phyloP scores from a whole-genome alignment of 164 flowering plant genomes.

The Echeveria elegans region DNA sequence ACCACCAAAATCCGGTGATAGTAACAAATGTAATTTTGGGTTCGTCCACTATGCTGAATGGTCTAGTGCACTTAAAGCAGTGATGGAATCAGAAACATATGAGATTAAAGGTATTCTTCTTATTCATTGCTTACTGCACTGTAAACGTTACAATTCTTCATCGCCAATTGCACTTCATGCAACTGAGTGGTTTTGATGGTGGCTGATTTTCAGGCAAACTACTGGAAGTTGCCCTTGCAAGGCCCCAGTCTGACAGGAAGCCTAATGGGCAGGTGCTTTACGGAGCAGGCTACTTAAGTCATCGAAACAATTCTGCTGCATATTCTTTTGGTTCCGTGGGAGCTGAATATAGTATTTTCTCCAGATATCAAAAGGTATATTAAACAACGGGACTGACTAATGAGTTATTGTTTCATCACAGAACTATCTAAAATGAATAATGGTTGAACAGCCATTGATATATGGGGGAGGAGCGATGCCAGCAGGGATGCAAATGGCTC shows the following conservation, averaged over 20 bases:
- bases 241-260: conserved; percentile 68
- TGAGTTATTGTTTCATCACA: neutral
- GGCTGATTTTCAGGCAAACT: conserved; percentile 42
- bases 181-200: neutral
- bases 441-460: conserved; percentile 43
- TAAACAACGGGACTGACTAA: too few species aligned
- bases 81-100: conserved; percentile 67
- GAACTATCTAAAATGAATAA: neutral
- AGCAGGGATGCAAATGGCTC: conserved; percentile 82
- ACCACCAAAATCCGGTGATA: conserved; percentile 70
- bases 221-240: conserved; percentile 79
- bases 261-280: conserved; percentile 31
- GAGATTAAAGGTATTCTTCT: conserved; percentile 54
- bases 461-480: conserved; percentile 65
- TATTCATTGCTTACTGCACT: too few species aligned
- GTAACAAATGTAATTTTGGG: conserved; percentile 54
- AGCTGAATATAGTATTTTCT: conserved; percentile 57
- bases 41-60: conserved; percentile 82
- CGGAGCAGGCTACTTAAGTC: conserved; percentile 42
- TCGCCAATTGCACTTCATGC: neutral
- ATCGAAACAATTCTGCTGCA: conserved; percentile 48
- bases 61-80: conserved; percentile 69
- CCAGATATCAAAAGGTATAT: conserved; percentile 44
- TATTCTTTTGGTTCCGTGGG: conserved; percentile 48
- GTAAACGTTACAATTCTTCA: neutral